These are phyloP conservation scores for Pisolithus sp. DNA, from an alignment of 768 basidiomycete species.

Conservation along the genomic window DNA sequence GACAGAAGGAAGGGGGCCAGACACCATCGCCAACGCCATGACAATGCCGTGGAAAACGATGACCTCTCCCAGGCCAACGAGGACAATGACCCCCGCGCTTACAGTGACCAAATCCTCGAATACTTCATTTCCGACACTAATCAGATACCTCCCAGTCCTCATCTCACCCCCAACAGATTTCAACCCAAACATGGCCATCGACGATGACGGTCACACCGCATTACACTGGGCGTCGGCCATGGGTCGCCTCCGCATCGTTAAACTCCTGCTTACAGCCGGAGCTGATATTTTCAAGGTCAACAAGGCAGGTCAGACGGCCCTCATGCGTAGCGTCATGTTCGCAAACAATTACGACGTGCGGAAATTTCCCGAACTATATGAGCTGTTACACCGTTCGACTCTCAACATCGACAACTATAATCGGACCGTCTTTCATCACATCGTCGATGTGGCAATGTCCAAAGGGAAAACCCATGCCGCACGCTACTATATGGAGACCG, in stretches of 20 bases:
- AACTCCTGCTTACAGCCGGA: constrained; percentile 85
- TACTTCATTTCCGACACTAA: constrained; percentile 98
- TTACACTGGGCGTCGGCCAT: constrained; percentile 99
- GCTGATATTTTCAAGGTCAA: constrained; percentile 98
- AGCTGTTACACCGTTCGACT: constrained; percentile 94
- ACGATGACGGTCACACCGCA: constrained; percentile 96
- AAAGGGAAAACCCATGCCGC: constrained; percentile 98
- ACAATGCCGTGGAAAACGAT: constrained; percentile 41
- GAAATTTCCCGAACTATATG: constrained; percentile 97
- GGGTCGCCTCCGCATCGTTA: constrained; percentile 95
- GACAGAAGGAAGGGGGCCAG: constrained; percentile 44
- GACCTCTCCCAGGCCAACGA: constrained; percentile 36
- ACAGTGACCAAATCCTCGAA: constrained; percentile 94
- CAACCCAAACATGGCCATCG: constrained; percentile 93
- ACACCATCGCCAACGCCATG: constrained; percentile 42
- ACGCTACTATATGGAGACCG: constrained; percentile 97
- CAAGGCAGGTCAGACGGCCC: constrained; percentile 90
- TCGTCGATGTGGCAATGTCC: constrained; percentile 94
- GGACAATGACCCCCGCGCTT: constrained; percentile 53
- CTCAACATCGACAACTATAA: constrained; percentile 98
- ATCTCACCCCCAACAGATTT: constrained; percentile 86
- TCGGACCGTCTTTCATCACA: constrained; percentile 96
- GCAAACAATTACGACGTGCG: constrained; percentile 99
- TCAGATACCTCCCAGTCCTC: constrained; percentile 80
- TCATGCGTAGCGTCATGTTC: constrained; percentile 99